Base-by-base conservation (phyloP, 768 basidiomycete species). In the Chalciporus piperatus region DNA sequence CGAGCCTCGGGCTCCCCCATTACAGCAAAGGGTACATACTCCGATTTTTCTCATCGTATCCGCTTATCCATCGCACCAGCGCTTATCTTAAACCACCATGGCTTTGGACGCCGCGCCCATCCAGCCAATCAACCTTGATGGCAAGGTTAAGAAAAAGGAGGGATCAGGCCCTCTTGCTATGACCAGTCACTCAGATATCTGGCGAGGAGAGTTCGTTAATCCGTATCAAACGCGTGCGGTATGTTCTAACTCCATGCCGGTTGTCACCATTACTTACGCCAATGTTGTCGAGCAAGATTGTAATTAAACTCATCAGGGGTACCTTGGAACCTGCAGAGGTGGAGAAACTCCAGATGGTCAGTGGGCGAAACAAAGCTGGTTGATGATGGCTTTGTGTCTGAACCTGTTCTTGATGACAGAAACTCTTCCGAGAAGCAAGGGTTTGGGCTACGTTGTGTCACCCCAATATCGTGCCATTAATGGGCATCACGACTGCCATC, bases 371-470 rank as follows among this genome's bases (percentile, higher is more conserved):
- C 19, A 11, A 12, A 39, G 6, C 20, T 16, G 13, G n/a, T 11
- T 6, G 11, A 27, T 22, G 3, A 14, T 45, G 7, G 28, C 7
- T 13, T 6, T n/a, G 23, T 13, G 13, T 41, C 41, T n/a, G n/a
- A 19, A 10, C 3, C 13, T 11, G 38, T 16, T 40, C 27, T 1
- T 9, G 23, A 28, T 27, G 10, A 23, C 43, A 69, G 67, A 65
- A 65, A 57, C 56, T 69, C 17, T 40, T 56, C 17, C 60, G 66
- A 41, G 65, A 67, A 52, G 65, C 56, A 38, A 62, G 55, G 39
- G 52, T 67, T 16, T 67, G 66, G 66, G 47, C 56, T 38, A 49
- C 53, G 1, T 35, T 67, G 39, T 27, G 40, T 17, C 60, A 69
- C 25, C 50, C 47, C n/a, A 62, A 64, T 23, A 45, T 70, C 33